phyloP scores from a whole-genome alignment of 2,329 filamentous ascomycete species.

The Ophiostoma piceae region DNA sequence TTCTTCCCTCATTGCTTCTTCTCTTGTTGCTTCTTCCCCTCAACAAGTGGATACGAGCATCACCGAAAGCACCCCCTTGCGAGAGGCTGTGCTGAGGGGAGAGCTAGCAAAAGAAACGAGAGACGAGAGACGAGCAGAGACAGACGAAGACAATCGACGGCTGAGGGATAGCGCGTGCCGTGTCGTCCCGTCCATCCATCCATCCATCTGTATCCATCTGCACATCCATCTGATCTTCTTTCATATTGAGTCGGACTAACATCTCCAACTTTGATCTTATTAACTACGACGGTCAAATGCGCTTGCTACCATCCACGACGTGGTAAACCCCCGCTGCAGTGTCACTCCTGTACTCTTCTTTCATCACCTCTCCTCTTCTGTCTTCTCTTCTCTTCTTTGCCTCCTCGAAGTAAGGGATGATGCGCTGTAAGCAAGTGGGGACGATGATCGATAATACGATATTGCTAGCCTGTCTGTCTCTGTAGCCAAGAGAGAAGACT shows the following conservation, averaged over 20 bases:
- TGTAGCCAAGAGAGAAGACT: background rate
- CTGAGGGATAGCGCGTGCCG: slow-evolving; percentile 6
- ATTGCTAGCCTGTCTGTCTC: background rate
- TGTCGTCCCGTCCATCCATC: background rate
- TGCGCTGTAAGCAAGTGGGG: slow-evolving; percentile 7
- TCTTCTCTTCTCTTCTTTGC: background rate
- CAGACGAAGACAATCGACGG: background rate
- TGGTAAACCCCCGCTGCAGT: slow-evolving; percentile 15
- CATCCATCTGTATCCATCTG: background rate
- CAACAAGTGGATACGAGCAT: background rate
- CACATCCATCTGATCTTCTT: background rate
- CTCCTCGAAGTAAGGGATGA: slow-evolving; percentile 10
- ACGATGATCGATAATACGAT: background rate
- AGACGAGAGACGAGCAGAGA: no score
- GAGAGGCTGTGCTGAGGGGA: slow-evolving; percentile 14
- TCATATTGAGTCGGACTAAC: no score
- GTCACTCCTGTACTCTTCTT: background rate
- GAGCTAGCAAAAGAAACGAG: background rate
- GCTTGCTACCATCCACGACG: background rate
- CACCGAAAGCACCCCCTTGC: slow-evolving; percentile 10
- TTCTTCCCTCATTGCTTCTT: background rate
- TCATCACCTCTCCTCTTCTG: background rate
- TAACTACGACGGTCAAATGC: no score
- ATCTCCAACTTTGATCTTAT: no score
- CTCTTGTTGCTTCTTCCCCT: background rate